Percentiles rank a stretch among this genome's conserved stretches.
Evolutionary conservation across 2,329 filamentous ascomycete genomes (phyloP).

Genomic region (Herpomyces periplanetae): DNA sequence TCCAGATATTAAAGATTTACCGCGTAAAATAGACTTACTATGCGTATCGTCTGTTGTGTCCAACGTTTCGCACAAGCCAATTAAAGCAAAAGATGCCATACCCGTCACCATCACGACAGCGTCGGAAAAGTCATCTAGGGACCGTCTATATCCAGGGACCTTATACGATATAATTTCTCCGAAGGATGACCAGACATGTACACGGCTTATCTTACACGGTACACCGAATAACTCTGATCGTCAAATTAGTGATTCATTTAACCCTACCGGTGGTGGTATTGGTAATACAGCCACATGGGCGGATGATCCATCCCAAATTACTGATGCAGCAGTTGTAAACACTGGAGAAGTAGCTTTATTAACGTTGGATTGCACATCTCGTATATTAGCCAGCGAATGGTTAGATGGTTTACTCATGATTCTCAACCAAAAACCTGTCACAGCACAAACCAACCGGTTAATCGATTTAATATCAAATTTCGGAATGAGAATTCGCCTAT

Average conservation of each 20-base stretch:
- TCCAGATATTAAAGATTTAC: slow-evolving; percentile 1
- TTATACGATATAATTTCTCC: too few species aligned
- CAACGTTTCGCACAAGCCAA: slow-evolving; percentile 59
- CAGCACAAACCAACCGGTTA: slow-evolving; percentile 70
- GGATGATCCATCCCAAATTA: too few species aligned
- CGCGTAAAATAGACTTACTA: slow-evolving; percentile 24
- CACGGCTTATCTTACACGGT: too few species aligned
- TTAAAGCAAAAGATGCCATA: too few species aligned
- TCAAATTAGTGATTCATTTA: too few species aligned
- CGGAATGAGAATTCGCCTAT: slow-evolving; percentile 53
- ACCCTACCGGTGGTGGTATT: too few species aligned
- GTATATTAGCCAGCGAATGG: slow-evolving; percentile 73
- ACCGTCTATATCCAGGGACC: too few species aligned
- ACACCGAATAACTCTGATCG: too few species aligned
- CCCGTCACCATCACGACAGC: too few species aligned
- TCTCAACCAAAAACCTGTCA: slow-evolving; percentile 74
- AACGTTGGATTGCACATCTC: slow-evolving; percentile 38
- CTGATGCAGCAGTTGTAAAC: slow-evolving; percentile 5
- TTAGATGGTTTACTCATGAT: slow-evolving; percentile 80
- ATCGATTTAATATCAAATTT: slow-evolving; percentile 57
- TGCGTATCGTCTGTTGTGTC: slow-evolving; percentile 73
- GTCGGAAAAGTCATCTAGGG: too few species aligned
- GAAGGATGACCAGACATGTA: too few species aligned
- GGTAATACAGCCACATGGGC: too few species aligned
- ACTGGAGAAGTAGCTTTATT: slow-evolving; percentile 29